Evolutionary conservation across 2,329 filamentous ascomycete genomes (phyloP), one percentile per base, ranked within the genome.

Genomic region (Grosmannia serpens): DNA sequence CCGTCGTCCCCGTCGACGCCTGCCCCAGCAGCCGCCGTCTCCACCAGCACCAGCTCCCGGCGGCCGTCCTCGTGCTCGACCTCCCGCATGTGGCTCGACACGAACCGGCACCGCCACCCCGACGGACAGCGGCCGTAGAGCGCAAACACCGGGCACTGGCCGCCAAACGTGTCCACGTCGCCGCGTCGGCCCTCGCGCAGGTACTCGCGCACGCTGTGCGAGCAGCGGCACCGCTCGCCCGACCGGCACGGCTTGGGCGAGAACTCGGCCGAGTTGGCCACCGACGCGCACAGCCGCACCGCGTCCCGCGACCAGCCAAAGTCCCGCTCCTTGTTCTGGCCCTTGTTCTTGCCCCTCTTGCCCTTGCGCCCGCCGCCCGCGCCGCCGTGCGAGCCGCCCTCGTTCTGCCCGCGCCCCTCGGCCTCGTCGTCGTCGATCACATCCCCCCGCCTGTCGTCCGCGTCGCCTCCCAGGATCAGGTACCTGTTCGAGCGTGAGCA

Each of bases 41-140:
- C 81, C 24, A 87, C 66, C 54, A 96, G 77, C 3, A 92, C 77
- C 56, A 97, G 74, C 72, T 97, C 92, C 66, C 88, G 90, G 64
- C 82, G 82, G 10, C 91, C 92, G 70, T 95, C 91, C 57, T 86
- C 84, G 24, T 78, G 83, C 63, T 88, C 83, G 27, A 88, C 73
- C 72, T 97, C 92, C 62, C 85, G 79, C 66, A 90, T 94, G 72
- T 99, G 94, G 62, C 89, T 95, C 62, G 81, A 81, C 38, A 89
- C 87, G 68, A 96, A 95, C 26, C 92, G 87, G 70, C 94, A 99
- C 70, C 92, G 95, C 91, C 92, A 99, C 7, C 94, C 94, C 17
- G 87, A 83, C 54, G 82, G 80, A 66, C 94, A 99, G 62, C 78
- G 83, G 15, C 91, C 91, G 63, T 86, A 82, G 20, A 77, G 76